phyloP scores from a whole-genome alignment of 2,329 filamentous ascomycete genomes.

The Pyrenophora tritici-repentis region DNA sequence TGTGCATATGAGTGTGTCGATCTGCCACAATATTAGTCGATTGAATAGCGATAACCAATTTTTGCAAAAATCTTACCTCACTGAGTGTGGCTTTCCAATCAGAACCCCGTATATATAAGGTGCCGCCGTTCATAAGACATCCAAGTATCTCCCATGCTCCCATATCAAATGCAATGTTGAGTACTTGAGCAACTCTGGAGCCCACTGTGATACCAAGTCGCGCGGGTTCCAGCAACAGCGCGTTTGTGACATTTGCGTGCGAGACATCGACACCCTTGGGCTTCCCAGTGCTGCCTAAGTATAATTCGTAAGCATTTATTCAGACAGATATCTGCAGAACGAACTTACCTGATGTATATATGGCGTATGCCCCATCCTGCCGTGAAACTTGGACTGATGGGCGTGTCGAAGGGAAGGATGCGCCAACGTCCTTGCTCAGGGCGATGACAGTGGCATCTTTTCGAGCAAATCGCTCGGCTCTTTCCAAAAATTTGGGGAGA shows the following conservation, averaged over 20 bases:
- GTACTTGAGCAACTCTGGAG: constrained; percentile 59
- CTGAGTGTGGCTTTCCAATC: constrained; percentile 55
- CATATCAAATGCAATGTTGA: constrained; percentile 67
- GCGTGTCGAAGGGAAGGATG: constrained; percentile 18
- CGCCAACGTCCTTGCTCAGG: constrained; percentile 19
- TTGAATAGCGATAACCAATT: neutral
- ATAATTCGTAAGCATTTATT: constrained; percentile 3
- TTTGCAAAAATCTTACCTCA: constrained; percentile 46
- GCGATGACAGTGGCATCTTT: constrained; percentile 19
- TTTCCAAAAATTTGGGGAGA: constrained; percentile 43
- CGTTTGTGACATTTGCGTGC: constrained; percentile 62
- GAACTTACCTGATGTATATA: constrained; percentile 57
- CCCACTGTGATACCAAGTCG: constrained; percentile 58
- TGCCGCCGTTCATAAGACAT: constrained; percentile 63
- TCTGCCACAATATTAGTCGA: constrained; percentile 34
- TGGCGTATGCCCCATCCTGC: constrained; percentile 45
- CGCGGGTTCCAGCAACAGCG: constrained; percentile 57
- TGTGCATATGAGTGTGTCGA: constrained; percentile 62
- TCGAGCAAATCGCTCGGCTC: constrained; percentile 23
- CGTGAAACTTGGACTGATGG: constrained; percentile 21
- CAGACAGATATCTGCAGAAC: neutral
- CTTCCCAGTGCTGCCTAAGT: constrained; percentile 56
- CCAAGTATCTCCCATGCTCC: constrained; percentile 65
- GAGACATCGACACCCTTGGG: constrained; percentile 64
- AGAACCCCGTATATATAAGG: constrained; percentile 57